A percentile compares a stretch with the other conserved stretches of the same genome.
These are phyloP conservation scores for Teratosphaeria destructans DNA, from an alignment of 2,329 filamentous ascomycete species.

Conservation along the genomic window DNA sequence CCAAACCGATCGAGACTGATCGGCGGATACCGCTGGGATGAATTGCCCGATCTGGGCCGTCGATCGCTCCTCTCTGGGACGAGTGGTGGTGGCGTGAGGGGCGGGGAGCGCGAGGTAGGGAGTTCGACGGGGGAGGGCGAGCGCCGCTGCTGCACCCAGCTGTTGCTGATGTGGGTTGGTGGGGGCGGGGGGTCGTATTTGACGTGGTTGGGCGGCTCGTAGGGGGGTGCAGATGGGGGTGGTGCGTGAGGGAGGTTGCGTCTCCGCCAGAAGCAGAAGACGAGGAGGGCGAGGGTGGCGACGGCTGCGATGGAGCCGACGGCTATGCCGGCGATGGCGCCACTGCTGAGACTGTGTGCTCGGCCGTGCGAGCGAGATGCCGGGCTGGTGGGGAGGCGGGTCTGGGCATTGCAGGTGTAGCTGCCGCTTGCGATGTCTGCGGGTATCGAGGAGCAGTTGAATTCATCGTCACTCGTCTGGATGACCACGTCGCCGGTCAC, in stretches of 20 bases:
- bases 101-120: background rate
- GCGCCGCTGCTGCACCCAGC: background rate
- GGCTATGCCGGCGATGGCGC: background rate
- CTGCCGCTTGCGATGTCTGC: background rate
- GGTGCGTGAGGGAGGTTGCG: background rate
- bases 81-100: background rate
- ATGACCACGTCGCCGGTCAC: background rate
- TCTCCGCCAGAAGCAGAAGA: background rate
- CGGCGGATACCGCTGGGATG: background rate
- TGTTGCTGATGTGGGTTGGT: background rate
- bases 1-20: background rate
- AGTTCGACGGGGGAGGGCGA: background rate
- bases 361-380: background rate
- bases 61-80: background rate
- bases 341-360: background rate
- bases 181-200: background rate
- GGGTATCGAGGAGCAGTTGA: background rate
- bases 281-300: background rate
- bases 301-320: conserved; percentile 1
- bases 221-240: background rate
- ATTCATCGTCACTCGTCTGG: background rate
- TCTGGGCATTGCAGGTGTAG: background rate
- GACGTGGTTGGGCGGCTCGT: background rate
- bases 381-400: background rate
- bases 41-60: background rate